Evolutionary conservation across 192 early-diverging fungal species (phyloP), one percentile per base, ranked within the genome.

Genomic region (Coemansia sp.): DNA sequence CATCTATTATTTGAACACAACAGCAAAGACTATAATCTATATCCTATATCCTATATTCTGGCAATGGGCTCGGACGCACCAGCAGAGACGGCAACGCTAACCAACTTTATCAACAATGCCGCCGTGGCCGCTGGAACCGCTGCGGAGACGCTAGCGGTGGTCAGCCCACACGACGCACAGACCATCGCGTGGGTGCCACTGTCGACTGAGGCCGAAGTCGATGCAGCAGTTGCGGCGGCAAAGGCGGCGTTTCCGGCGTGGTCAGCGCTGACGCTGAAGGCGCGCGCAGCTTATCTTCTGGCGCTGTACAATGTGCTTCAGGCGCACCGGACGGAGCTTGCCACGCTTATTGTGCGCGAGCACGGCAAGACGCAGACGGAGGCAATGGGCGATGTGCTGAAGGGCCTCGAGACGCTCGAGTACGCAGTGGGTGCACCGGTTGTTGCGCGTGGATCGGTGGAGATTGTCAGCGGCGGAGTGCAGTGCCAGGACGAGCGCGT

Each of bases 321-420:
- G 19, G 84, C 70, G 69, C 84, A 90, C 72, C 63, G 69, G 0
- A 87, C 89, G 11, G 88, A 94, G 71, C 81, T 94, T 13, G 89
- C 87, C 0, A 88, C 85, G 49, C 72, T 93, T 62, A 87, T 94
- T 11, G 91, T 89, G 23, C 70, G 80, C 26, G 92, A 94, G 72
- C 92, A 94, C 65, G 92, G 92, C 68, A 94, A 94, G 84, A 93
- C 85, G 52, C 82, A 81, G 67, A 71, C 83, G 0, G 92, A 94
- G 71, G 92, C 92, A 9, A 50, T 85, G 16, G 89, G 86, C 40
- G 92, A 93, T 64, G 80, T 94, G 49, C 70, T 80, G 61, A 93
- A 93, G 69, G 92, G 92, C 15, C 81, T 89, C 47, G 92, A 94
- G 65, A 93, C 92, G 0, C 83, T 94, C 41, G 92, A 93, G 68